A percentile compares a stretch with the other conserved stretches of the same genome.
These are phyloP conservation scores for Leptographium wingfieldii DNA, from an alignment of 2,329 filamentous ascomycete genomes.

Conservation along the genomic window DNA sequence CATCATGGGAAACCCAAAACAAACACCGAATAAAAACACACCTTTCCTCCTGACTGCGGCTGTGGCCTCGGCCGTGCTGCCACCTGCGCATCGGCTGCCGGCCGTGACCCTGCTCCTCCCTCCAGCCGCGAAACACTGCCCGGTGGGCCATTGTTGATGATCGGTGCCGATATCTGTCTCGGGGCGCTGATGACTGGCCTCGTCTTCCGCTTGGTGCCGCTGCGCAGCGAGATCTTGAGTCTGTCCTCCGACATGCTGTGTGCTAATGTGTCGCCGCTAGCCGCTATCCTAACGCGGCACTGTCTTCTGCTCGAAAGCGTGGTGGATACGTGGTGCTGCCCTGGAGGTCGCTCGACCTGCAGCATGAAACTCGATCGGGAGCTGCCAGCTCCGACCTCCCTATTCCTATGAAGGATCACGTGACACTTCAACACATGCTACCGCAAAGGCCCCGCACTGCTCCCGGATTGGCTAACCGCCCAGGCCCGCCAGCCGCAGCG, in stretches of 20 bases:
- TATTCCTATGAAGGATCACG: background rate
- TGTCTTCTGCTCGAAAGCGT: background rate
- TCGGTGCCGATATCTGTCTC: conserved; percentile 49
- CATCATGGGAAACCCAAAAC: background rate
- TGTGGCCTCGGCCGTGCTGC: conserved; percentile 32
- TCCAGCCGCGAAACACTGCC: conserved; percentile 20
- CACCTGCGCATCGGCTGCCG: conserved; percentile 17
- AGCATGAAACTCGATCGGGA: background rate
- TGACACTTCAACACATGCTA: background rate
- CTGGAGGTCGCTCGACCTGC: background rate
- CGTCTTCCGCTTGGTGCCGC: conserved; percentile 45
- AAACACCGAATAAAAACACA: conserved; percentile 16
- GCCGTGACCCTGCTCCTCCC: conserved; percentile 18
- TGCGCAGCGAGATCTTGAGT: conserved; percentile 50
- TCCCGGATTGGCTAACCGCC: background rate
- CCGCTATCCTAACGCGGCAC: background rate
- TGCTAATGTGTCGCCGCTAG: too few relatives aligned
- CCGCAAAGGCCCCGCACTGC: too few relatives aligned
- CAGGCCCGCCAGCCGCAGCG: background rate
- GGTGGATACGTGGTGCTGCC: background rate
- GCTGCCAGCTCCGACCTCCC: background rate
- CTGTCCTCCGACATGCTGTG: conserved; percentile 46
- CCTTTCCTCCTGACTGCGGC: conserved; percentile 43
- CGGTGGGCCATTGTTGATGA: conserved; percentile 26
- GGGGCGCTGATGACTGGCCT: conserved; percentile 51